Percentiles rank a stretch among this genome's conserved stretches.
phyloP scores from a whole-genome alignment of 768 basidiomycete species.

The Russula olivacea region DNA sequence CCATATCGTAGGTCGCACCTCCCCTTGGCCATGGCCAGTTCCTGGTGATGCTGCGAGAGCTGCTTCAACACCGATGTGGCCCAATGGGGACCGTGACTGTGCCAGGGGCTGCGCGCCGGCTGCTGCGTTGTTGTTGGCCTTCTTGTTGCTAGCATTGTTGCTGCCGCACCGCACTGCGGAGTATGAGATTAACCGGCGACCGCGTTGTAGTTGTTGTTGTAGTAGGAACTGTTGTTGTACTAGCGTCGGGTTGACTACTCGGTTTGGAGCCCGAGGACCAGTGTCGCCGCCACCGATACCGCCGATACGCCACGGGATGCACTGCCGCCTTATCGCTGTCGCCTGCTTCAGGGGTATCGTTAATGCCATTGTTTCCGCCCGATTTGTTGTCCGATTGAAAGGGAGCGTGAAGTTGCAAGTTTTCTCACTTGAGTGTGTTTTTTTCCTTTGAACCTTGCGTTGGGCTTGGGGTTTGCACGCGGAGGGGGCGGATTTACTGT shows the following conservation, averaged over 20 bases:
- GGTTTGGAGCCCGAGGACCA: too few species aligned
- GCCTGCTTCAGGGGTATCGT: constrained; percentile 2
- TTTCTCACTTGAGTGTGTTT: background rate
- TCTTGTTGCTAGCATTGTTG: background rate
- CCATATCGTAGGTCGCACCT: constrained; percentile 44
- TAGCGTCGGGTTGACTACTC: background rate
- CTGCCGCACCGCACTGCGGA: background rate
- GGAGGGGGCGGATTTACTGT: too few species aligned
- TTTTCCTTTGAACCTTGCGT: background rate
- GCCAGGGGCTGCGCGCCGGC: constrained; percentile 18
- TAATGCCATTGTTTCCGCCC: background rate
- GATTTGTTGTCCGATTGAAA: background rate
- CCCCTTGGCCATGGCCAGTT: constrained; percentile 13
- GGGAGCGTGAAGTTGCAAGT: background rate
- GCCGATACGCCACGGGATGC: background rate
- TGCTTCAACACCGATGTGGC: constrained; percentile 57
- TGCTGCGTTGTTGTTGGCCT: background rate
- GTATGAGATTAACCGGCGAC: constrained; percentile 2
- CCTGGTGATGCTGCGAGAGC: constrained; percentile 37
- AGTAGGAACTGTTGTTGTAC: background rate
- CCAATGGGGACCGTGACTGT: constrained; percentile 41
- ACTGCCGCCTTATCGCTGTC: background rate
- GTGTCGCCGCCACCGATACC: background rate
- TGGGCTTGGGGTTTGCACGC: background rate
- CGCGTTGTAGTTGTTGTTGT: background rate